Evolutionary conservation across 768 basidiomycete genomes (phyloP), one percentile per base, ranked within the genome.

Genomic region (Macrocybe gigantea): DNA sequence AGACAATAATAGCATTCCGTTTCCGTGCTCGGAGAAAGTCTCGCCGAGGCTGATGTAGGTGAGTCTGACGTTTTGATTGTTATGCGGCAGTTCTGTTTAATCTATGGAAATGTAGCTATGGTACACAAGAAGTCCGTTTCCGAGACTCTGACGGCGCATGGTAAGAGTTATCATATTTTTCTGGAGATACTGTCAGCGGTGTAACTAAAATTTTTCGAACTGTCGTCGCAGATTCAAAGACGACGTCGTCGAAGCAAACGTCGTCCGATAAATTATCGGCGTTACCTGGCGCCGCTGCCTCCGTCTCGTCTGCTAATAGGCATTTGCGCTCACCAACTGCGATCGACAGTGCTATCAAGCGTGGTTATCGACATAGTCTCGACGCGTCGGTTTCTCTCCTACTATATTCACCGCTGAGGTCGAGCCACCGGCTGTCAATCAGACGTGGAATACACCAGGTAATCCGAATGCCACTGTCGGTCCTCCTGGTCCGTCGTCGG

Each of bases 251-350:
- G 41, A 75, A 71, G 47, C 66, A 77, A 22, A 73, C 72, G 5
- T 68, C 64, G 13, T 74, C 72, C 7, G 71, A 74, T 54, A 74
- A 74, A 45, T 63, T 74, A 12, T 68, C 70, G n/a, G 71, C 67
- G 12, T 60, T 74, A 7, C 70, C 69, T 9, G 47, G 57, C 13
- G 56, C 63, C 1, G 45, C 22, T 22, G 22, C 22, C 4, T 22
- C 22, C 22, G 22, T 34, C 63, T 67, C 29, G 58, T 71, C 48
- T 22, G 68, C 70, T 0, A 64, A 62, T 15, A 64, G 59, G n/a
- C 57, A 59, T 7, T 58, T 67, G 6, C 65, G 60, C 39, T 60
- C 64, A 35, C 64, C 73, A 6, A 55, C 64, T n/a, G 49, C 59
- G 11, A 57, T 57, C 6, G 64, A 66, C 44, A 51, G 58, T 58